Conservation (phyloP, 73 alveolate genomes). For the Paramecium sexaurelia region DNA sequence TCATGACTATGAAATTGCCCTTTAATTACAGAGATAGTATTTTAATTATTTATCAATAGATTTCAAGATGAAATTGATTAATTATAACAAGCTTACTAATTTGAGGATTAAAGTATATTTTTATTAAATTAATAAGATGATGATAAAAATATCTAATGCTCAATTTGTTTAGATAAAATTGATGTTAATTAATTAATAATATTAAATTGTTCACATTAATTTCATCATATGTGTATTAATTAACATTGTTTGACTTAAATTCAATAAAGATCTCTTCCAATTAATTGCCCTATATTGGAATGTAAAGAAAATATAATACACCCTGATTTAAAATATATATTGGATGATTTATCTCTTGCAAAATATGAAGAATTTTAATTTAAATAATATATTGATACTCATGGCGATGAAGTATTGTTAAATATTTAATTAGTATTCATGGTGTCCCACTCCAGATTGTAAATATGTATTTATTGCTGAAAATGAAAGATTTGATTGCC, state of each 20-base stretch:
- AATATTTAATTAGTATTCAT: conserved; percentile 7
- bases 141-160: neutral
- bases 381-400: conserved; percentile 56
- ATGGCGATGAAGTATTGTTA: conserved; percentile 55
- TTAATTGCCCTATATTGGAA: conserved; percentile 71
- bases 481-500: conserved; percentile 62
- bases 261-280: neutral
- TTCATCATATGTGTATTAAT: conserved; percentile 71
- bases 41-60: too few species aligned
- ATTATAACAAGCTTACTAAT: too few species aligned
- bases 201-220: conserved; percentile 67
- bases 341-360: conserved; percentile 41
- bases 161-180: neutral
- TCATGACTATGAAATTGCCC: too few species aligned
- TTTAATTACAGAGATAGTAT: too few species aligned
- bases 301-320: conserved; percentile 63
- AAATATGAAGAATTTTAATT: conserved; percentile 54
- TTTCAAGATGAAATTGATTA: too few species aligned
- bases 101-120: too few species aligned
- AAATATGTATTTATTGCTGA: conserved; percentile 63
- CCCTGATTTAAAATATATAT: conserved; percentile 55
- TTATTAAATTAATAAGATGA: neutral
- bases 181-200: neutral
- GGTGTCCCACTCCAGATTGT: conserved; percentile 89
- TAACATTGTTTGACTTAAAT: conserved; percentile 47